Evolutionary conservation across 192 early-diverging fungal species (phyloP).

Genomic region (Chytriomyces sp.): DNA sequence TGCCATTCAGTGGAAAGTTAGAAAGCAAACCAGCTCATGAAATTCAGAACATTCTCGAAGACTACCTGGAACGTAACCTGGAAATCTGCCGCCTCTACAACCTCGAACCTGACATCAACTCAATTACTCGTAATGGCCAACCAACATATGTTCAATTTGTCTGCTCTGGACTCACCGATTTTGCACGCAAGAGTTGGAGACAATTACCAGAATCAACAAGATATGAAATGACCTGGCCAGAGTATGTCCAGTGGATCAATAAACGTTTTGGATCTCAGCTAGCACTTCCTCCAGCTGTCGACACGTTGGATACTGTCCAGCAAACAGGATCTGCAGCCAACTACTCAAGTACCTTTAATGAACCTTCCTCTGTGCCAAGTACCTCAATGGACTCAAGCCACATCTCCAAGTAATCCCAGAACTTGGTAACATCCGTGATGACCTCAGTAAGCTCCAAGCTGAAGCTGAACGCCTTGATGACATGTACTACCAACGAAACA

Average conservation of each 20-base stretch:
- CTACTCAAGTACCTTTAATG: background rate
- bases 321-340: background rate
- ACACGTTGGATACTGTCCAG: background rate
- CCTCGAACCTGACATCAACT: background rate
- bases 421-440: background rate
- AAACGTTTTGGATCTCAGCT: background rate
- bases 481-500: background rate
- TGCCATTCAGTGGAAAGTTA: background rate
- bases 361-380: constrained; percentile 7
- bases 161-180: constrained; percentile 14
- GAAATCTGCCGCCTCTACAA: background rate
- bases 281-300: background rate
- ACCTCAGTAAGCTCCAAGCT: background rate
- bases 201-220: background rate
- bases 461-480: background rate
- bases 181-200: background rate
- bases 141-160: constrained; percentile 21
- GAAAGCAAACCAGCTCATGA: background rate
- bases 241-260: background rate
- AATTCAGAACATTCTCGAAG: background rate
- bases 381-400: constrained; percentile 17
- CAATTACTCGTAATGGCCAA: background rate
- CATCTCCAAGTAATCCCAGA: constrained; percentile 13
- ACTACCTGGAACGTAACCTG: background rate
- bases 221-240: background rate